Base-by-base conservation (phyloP, 169 alveolate genomes). In the Plasmodium adleri region DNA sequence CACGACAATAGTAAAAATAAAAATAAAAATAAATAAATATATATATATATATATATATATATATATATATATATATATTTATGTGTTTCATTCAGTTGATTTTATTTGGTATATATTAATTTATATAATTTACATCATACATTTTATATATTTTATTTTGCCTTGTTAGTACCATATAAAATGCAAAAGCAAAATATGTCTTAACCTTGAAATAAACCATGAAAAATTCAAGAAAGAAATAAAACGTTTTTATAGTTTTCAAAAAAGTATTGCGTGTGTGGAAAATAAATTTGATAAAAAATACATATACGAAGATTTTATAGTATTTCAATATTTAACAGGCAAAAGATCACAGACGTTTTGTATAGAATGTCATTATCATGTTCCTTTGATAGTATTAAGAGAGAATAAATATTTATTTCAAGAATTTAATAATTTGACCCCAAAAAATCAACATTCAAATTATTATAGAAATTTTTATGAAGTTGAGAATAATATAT, bases 321-420 rank as follows among this genome's bases (percentile, higher is more conserved):
- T 80, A 80, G 52, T 50, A 67, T 80, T 80, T 72, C 90, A 80
- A 49, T 80, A 80, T 80, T 80, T 80, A 68, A 80, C 90, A 80
- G 15, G 63, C 32, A 70, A 80, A 68, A 56, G 60, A 12, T 72
- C 67, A 39, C 85, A 80, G 32, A 80, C n/a, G 64, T 80, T 80
- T 67, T 67, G 20, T 32, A 72, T 80, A 13, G 90, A 80, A 56
- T 80, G 83, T 26, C 60, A 80, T 68, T 80, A 80, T 56, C 67
- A 39, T 49, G 72, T 80, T 17, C 62, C 90, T 54, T 80, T 68
- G 67, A 20, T 80, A 68, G 67, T 80, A 17, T 52, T 80, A 68
- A 80, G 67, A 68, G 90, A 80, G 50, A 80, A 80, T 72, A 70
- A 68, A 54, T 47, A 54, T 49, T n/a, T 80, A 68, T 80, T 80